These are phyloP conservation scores for Punica granatum DNA, from an alignment of 345 rosid species.

Conservation along the genomic window DNA sequence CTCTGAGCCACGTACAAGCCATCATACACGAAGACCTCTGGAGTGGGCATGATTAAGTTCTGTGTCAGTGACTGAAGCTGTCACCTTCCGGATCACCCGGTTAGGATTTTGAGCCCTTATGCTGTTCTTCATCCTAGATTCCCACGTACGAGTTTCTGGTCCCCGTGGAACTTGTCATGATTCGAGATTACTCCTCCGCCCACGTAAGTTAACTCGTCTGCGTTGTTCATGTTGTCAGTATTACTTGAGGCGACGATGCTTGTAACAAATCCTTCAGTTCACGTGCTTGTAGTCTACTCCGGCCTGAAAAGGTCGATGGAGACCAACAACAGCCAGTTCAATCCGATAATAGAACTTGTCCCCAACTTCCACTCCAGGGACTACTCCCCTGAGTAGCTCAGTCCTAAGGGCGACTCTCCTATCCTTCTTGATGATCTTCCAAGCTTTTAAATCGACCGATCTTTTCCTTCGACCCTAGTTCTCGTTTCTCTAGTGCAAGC, in stretches of 20 bases:
- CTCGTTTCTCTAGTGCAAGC: neutral
- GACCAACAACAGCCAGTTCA: conserved; percentile 13
- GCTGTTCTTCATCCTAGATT: conserved; percentile 19
- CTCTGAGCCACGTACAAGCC: conserved; percentile 15
- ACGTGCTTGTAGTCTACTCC: conserved; percentile 12
- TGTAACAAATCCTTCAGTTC: neutral
- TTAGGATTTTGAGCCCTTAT: conserved; percentile 4
- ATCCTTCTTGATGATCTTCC: neutral
- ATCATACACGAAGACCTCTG: conserved; percentile 13
- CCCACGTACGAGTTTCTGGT: conserved; percentile 19
- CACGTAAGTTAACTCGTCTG: conserved; percentile 15
- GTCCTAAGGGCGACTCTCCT: too few species aligned
- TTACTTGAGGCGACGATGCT: conserved; percentile 19
- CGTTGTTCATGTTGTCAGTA: neutral
- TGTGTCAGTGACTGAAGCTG: neutral
- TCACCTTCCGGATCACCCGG: conserved; percentile 18
- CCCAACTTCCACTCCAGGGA: conserved; percentile 17
- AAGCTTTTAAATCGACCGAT: conserved; percentile 7
- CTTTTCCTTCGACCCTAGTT: neutral
- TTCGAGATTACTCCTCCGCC: conserved; percentile 15
- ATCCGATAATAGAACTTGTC: conserved; percentile 18
- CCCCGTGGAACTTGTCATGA: neutral
- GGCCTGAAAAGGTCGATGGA: conserved; percentile 7
- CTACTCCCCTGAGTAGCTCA: conserved; percentile 1
- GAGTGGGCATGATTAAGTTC: neutral